Percentiles rank a stretch among this genome's conserved stretches.
phyloP scores from a whole-genome alignment of 495 filamentous ascomycete genomes.

The Aspergillus carlsbadensis region DNA sequence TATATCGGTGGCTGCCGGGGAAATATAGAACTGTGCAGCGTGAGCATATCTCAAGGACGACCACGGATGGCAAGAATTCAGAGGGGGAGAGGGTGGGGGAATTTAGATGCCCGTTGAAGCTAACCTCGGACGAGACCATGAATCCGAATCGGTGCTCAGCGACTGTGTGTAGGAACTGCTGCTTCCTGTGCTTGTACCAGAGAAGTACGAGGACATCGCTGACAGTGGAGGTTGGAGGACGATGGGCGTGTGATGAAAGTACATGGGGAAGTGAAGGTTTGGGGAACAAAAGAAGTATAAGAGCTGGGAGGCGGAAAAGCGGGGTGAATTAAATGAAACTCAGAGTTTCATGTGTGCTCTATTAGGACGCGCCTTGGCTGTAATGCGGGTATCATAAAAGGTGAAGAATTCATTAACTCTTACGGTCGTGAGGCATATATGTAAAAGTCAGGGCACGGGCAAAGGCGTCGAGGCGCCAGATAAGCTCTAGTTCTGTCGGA shows the following conservation, averaged over 20 bases:
- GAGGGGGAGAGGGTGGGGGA: conserved; percentile 3
- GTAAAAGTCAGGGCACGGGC: conserved; percentile 16
- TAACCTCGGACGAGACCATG: conserved; percentile 45
- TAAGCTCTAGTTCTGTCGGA: conserved; percentile 18
- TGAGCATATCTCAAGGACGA: conserved; percentile 27
- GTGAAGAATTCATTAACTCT: background rate
- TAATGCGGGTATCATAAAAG: conserved; percentile 8
- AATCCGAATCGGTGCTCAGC: conserved; percentile 35
- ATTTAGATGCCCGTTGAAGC: conserved; percentile 24
- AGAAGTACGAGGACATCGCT: conserved; percentile 36
- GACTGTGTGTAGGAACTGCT: conserved; percentile 35
- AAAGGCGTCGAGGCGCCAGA: conserved; percentile 18
- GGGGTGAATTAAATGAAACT: conserved; percentile 1
- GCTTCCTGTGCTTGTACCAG: conserved; percentile 28
- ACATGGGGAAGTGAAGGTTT: conserved; percentile 17
- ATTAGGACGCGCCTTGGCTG: conserved; percentile 1
- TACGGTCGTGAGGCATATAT: conserved; percentile 15
- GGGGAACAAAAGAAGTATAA: conserved; percentile 16
- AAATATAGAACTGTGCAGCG: conserved; percentile 30
- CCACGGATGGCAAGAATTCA: background rate
- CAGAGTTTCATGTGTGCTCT: conserved; percentile 1
- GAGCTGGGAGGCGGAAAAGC: background rate
- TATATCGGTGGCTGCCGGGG: conserved; percentile 36
- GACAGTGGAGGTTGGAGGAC: conserved; percentile 32
- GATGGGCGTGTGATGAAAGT: conserved; percentile 33